Percentiles rank a stretch among this genome's conserved stretches.
Evolutionary conservation across 768 basidiomycete species (phyloP).

Genomic region (Tricholomella constricta): DNA sequence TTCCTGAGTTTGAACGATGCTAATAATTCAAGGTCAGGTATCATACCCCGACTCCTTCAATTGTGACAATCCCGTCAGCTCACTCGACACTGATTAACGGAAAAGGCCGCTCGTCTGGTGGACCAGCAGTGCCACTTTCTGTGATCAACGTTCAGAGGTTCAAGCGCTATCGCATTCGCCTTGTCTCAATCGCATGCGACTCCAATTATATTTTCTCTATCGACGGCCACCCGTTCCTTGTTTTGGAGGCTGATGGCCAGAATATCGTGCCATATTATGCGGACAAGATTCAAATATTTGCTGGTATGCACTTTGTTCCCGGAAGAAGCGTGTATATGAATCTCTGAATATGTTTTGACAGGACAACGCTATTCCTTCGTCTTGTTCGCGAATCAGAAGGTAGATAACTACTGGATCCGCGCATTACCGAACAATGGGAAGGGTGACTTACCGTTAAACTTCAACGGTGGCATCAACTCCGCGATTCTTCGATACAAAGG

Average conservation of each 20-base stretch:
- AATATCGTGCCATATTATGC: conserved; percentile 27
- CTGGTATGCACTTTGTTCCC: conserved; percentile 18
- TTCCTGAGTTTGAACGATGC: not conserved
- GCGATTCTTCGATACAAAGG: conserved; percentile 17
- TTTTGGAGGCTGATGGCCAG: conserved; percentile 39
- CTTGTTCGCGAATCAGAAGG: conserved; percentile 29
- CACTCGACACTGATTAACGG: conserved; percentile 47
- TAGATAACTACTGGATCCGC: conserved; percentile 36
- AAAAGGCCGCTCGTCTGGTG: conserved; percentile 35
- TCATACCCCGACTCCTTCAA: conserved; percentile 16
- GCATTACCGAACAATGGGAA: conserved; percentile 18
- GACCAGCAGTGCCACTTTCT: conserved; percentile 33
- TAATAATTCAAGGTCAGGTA: conserved; percentile 10
- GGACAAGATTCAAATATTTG: conserved; percentile 31
- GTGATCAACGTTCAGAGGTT: conserved; percentile 37
- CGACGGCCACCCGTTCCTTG: conserved; percentile 16
- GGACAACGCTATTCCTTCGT: conserved; percentile 49
- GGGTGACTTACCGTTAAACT: conserved; percentile 7
- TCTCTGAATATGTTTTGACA: conserved; percentile 1
- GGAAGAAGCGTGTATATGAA: conserved; percentile 7
- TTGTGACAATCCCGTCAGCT: conserved; percentile 18
- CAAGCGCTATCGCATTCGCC: conserved; percentile 49
- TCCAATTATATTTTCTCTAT: conserved; percentile 28
- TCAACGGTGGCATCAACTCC: conserved; percentile 16
- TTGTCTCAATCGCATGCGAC: conserved; percentile 46